Base-by-base conservation (phyloP, 2,329 filamentous ascomycete genomes). In the Pyricularia pennisetigena region DNA sequence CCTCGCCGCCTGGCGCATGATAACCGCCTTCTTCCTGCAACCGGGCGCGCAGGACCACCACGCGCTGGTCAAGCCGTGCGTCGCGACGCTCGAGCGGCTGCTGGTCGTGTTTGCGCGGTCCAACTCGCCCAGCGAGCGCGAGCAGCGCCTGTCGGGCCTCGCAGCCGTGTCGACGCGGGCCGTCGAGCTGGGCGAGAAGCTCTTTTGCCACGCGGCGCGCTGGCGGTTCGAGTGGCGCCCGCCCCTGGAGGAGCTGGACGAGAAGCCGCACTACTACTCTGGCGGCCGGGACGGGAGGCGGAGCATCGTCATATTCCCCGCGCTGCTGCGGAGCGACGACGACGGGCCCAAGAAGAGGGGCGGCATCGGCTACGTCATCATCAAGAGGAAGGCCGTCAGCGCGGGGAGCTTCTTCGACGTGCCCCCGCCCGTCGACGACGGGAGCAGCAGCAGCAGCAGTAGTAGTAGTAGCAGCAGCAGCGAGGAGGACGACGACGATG, bases 211-310 rank as follows among this genome's bases (percentile, higher is more conserved):
- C 67, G 26, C 49, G 9, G 28, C 63, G 28, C 63, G 63, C 7
- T 68, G 67, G 67, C 28, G 41, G 28, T 68, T 68, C 64, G 67
- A 68, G 67, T 68, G 67, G 67, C 20, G 32, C n/a, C 67, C 63
- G 2, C 66, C 66, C 1, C 10, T 24, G 4, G 59, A 62, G 28
- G 65, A 66, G 35, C 9, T 49, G 41, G 65, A 59, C 26, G 65
- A 66, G 65, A 49, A 66, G 26, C 35, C 24, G 64, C 20, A 28
- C 32, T 28, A 54, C 24, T 24, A 49, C n/a, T 24, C n/a, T 3
- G 63, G 63, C 23, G 63, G 63, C 3, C 10, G 16, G 54, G 66
- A 61, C 29, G 32, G 66, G 29, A 29, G 66, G 57, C 54, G 66
- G 9, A 61, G 57, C 59, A 67, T 67, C 32, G 59, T 67, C 10